These are phyloP conservation scores for Dendrobium nobile DNA, from an alignment of 106 monocot genomes.

Conservation along the genomic window DNA sequence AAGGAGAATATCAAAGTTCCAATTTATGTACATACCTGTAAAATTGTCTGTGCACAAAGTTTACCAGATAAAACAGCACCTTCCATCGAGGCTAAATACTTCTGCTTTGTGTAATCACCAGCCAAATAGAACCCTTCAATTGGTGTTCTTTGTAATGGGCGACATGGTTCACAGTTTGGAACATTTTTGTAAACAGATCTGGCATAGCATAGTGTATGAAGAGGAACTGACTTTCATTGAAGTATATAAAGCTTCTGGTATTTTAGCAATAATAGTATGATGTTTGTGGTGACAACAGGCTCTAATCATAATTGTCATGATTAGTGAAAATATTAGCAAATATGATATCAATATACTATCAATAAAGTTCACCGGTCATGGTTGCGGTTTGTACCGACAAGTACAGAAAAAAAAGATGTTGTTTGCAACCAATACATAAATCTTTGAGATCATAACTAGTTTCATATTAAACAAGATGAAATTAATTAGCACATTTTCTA, in stretches of 20 bases:
- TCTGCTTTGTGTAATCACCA: constrained; percentile 97
- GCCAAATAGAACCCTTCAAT: constrained; percentile 91
- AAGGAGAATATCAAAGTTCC: not conserved
- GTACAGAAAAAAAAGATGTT: not conserved
- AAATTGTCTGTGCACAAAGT: constrained; percentile 84
- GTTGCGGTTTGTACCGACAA: not conserved
- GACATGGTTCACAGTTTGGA: constrained; percentile 86
- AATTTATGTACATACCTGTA: constrained; percentile 44
- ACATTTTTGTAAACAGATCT: constrained; percentile 98
- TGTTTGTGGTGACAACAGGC: not conserved
- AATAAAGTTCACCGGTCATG: not conserved
- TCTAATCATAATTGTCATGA: not conserved
- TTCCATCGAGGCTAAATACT: constrained; percentile 98
- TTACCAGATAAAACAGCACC: constrained; percentile 98
- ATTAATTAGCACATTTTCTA: too few relatives aligned
- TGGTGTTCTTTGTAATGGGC: constrained; percentile 89
- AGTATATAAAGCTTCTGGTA: not conserved
- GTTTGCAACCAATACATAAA: not conserved
- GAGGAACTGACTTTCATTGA: not conserved
- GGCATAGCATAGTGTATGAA: not conserved
- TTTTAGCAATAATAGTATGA: not conserved
- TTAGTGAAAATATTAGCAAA: not conserved
- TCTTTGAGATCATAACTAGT: not conserved
- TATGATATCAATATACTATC: not conserved
- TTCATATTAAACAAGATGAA: too few relatives aligned